Evolutionary conservation across 2,329 filamentous ascomycete genomes (phyloP).

Genomic region (Penicillium sp.): DNA sequence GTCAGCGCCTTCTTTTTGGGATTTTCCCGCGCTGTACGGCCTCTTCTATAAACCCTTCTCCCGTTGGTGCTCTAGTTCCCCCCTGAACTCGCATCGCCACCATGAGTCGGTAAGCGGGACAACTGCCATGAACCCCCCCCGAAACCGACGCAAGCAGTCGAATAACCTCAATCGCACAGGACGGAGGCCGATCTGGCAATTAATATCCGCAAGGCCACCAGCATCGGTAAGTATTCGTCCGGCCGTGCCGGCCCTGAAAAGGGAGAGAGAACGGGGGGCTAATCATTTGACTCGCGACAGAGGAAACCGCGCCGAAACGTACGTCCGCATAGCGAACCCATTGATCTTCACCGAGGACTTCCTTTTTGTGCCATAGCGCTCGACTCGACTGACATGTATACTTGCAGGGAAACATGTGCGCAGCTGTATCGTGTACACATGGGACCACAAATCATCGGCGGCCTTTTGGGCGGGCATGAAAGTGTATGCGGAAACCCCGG

Average conservation of each 20-base stretch:
- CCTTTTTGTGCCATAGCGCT: neutral
- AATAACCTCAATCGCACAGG: constrained; percentile 33
- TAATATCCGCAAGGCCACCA: constrained; percentile 67
- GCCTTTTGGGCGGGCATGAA: constrained; percentile 99
- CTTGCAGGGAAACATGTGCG: constrained; percentile 82
- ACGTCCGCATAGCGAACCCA: constrained; percentile 26
- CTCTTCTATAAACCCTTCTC: constrained; percentile 21
- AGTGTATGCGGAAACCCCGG: constrained; percentile 59
- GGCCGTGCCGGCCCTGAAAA: constrained; percentile 1
- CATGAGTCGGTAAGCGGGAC: constrained; percentile 57
- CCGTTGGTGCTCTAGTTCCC: constrained; percentile 16
- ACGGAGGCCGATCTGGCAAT: constrained; percentile 64
- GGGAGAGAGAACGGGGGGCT: constrained; percentile 7
- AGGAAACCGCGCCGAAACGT: constrained; percentile 68
- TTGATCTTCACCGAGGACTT: neutral
- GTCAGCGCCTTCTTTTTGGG: constrained; percentile 9
- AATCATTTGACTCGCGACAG: constrained; percentile 36
- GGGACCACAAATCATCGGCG: constrained; percentile 94
- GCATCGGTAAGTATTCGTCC: constrained; percentile 49
- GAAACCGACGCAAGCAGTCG: neutral
- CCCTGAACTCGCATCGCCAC: constrained; percentile 44
- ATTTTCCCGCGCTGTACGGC: constrained; percentile 20
- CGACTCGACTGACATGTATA: constrained; percentile 7
- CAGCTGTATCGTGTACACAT: constrained; percentile 96
- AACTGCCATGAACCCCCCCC: neutral